Percentiles rank a stretch among this genome's conserved stretches.
phyloP scores from a whole-genome alignment of 495 filamentous ascomycete species.

The Podospora conica region DNA sequence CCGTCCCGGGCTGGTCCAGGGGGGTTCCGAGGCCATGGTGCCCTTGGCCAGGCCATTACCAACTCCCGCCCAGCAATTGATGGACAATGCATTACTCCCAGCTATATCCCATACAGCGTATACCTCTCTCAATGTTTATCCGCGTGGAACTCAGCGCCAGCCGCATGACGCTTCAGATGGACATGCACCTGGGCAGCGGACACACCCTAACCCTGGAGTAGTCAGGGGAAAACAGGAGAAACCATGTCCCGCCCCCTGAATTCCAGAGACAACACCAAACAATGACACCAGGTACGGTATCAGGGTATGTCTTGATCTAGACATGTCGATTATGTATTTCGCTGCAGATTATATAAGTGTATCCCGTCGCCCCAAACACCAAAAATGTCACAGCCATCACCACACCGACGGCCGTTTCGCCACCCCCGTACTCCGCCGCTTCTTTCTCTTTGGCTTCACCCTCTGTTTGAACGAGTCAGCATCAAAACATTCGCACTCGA shows the following conservation, averaged over 20 bases:
- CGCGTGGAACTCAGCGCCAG: not conserved
- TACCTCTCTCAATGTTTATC: not conserved
- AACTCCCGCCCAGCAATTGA: not conserved
- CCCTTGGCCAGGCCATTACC: not conserved
- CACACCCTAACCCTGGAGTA: not conserved
- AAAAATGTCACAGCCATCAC: slow-evolving; percentile 8
- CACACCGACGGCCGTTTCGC: slow-evolving; percentile 19
- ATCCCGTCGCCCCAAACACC: not conserved
- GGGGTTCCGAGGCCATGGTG: slow-evolving; percentile 2
- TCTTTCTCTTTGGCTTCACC: slow-evolving; percentile 26
- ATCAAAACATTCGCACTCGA: not conserved
- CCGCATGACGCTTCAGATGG: not conserved
- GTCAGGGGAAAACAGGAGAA: not conserved
- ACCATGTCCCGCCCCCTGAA: not conserved
- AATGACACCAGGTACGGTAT: not conserved
- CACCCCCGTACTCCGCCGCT: slow-evolving; percentile 10
- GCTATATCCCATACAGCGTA: not conserved
- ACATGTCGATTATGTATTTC: not conserved
- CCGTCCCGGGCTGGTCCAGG: not conserved
- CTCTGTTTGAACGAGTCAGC: slow-evolving; percentile 15
- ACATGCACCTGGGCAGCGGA: not conserved
- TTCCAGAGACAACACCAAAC: not conserved
- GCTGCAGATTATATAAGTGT: not conserved
- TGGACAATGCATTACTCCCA: slow-evolving; percentile 1
- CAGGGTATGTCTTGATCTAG: no score